Evolutionary conservation across 2,329 filamentous ascomycete species (phyloP), one percentile per base, ranked within the genome.

Genomic region (Venturiaceae sp.): DNA sequence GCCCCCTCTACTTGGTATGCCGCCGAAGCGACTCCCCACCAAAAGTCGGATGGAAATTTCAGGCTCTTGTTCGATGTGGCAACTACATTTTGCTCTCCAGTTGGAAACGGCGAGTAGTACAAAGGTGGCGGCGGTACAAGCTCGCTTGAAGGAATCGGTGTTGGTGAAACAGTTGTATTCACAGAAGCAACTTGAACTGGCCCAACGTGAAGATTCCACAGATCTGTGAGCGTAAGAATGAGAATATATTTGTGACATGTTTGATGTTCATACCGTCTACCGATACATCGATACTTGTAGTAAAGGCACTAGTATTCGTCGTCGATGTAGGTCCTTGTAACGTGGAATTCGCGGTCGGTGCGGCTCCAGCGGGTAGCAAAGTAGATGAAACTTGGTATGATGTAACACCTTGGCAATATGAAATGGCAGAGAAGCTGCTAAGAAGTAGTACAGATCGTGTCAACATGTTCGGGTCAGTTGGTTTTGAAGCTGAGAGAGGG

Each of bases 21-120:
- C 61, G 71, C 71, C 64, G 70, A 72, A 61, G 71, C 70, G 61
- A 73, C 73, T 32, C 71, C 71, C 71, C 71, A 74, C 61, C 72
- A 63, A 60, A 73, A 74, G 63, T 66, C 69, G 61, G 71, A 71
- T 32, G 71, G 71, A 53, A 74, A 64, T 11, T 60, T 62, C 62
- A 63, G 67, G 47, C 62, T 65, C 26, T 66, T 61, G 54, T 68
- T 70, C 61, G 68, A 69, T 19, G 59, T 16, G 1, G 66, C 67
- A 5, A 28, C 23, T 14, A 50, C 44, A 6, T 66, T 65, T 60
- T 71, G 69, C 37, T 64, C 66, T 28, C 69, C 68, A 7, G 60
- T 60, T 2, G 69, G 67, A 47, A 71, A 71, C 8, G 66, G 61
- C 2, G 66, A 60, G 50, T 69, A 71, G 58, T 67, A 68, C 1